These are phyloP conservation scores for Inonotus obliquus DNA, from an alignment of 1,284 basidiomycete genomes.

Conservation along the genomic window DNA sequence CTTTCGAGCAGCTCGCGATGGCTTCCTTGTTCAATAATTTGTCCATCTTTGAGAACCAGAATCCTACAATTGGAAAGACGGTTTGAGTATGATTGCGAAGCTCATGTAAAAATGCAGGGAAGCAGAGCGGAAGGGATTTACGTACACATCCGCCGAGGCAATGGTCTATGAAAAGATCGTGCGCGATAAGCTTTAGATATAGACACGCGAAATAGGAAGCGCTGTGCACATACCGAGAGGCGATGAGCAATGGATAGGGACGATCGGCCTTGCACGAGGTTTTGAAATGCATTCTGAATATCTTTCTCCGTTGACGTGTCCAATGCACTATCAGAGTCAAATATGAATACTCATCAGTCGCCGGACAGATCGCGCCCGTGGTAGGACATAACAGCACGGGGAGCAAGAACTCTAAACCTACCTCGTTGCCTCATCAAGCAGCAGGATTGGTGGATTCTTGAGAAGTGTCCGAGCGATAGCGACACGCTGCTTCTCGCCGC, in stretches of 20 bases:
- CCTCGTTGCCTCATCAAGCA: conserved; percentile 83
- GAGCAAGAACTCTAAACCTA: conserved; percentile 26
- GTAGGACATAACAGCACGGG: not conserved
- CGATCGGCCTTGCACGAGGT: conserved; percentile 64
- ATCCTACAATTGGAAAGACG: conserved; percentile 46
- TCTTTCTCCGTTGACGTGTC: conserved; percentile 83
- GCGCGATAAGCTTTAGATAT: conserved; percentile 20
- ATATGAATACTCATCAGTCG: not conserved
- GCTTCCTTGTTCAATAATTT: conserved; percentile 73
- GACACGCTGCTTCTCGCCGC: conserved; percentile 82
- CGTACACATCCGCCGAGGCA: conserved; percentile 66
- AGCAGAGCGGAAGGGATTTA: conserved; percentile 8
- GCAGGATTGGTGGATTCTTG: conserved; percentile 80
- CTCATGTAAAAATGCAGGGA: conserved; percentile 25
- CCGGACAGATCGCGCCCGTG: conserved; percentile 7
- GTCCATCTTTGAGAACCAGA: conserved; percentile 76
- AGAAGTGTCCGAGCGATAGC: conserved; percentile 83
- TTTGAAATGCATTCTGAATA: conserved; percentile 78
- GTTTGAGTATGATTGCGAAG: conserved; percentile 2
- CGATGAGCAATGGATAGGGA: conserved; percentile 79
- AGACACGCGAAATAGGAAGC: conserved; percentile 10
- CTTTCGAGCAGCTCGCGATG: conserved; percentile 68
- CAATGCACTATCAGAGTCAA: conserved; percentile 48
- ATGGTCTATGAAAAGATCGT: conserved; percentile 50
- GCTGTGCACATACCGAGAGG: conserved; percentile 54